Base-by-base conservation (phyloP, 805 yeast species). In the Ascoidea tarda region DNA sequence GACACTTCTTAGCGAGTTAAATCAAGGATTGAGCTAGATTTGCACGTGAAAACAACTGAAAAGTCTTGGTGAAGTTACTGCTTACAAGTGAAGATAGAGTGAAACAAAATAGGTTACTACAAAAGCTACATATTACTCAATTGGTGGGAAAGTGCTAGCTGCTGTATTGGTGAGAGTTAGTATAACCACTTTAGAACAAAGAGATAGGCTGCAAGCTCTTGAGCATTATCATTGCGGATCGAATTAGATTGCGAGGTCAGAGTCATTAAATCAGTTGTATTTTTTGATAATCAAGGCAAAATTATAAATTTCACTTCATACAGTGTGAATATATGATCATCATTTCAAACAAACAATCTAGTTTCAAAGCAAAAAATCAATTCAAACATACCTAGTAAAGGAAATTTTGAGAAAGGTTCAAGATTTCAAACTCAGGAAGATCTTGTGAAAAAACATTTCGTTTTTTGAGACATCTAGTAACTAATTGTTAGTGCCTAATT, bases 301-400 rank as follows among this genome's bases (percentile, higher is more conserved):
- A 54, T 48, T 57, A 57, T 21, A 46, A 46, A 28, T 46, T 32
- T 48, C 51, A 60, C 64, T 73, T 74, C 75, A 66, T 73, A 75
- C 77, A 75, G 78, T 75, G 78, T 77, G 82, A 77, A 77, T 77
- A 75, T 62, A 61, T 59, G 64, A 64, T 71, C 73, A 70, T 69
- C 67, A 63, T 58, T 38, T 38, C 8, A 14, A 38, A 38, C 8
- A 2, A 8, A 38, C 14, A 10, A 10, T 10, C 8, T 38, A 38
- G 4, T 8, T 10, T 38, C 14, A 14, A 38, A 38, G 8, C 8
- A 38, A 10, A 8, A 38, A 38, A 38, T 38, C 14, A 38, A 38
- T 14, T 38, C 8, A 38, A 38, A 38, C 14, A 38, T 38, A 10
- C 14, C 44, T 38, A 38, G 8, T 38, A 38, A 38, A 38, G 44